These are phyloP conservation scores for Diaporthe amygdali DNA, from an alignment of 2,329 filamentous ascomycete species.

Conservation along the genomic window DNA sequence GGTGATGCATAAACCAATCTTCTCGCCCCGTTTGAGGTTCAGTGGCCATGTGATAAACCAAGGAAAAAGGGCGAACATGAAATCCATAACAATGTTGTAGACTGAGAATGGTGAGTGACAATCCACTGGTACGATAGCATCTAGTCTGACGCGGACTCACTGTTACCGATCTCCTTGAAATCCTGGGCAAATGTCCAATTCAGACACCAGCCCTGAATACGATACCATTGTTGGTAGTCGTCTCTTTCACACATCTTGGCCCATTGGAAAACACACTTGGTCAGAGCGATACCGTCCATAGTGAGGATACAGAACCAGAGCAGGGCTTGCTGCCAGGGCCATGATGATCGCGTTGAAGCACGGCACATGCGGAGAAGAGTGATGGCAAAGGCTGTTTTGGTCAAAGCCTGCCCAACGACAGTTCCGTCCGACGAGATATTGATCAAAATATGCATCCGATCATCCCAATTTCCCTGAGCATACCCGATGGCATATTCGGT, in stretches of 20 bases:
- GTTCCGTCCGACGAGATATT: constrained; percentile 45
- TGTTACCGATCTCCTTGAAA: constrained; percentile 57
- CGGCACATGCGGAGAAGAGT: constrained; percentile 45
- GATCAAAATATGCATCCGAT: constrained; percentile 59
- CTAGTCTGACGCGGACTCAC: constrained; percentile 37
- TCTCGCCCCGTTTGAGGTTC: constrained; percentile 53
- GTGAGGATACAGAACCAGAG: constrained; percentile 54
- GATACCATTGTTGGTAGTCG: constrained; percentile 52
- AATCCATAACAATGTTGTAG: constrained; percentile 60
- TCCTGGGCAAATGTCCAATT: constrained; percentile 41
- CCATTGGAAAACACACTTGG: constrained; percentile 56
- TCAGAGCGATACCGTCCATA: constrained; percentile 54
- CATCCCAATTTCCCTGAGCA: constrained; percentile 51
- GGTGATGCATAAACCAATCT: constrained; percentile 53
- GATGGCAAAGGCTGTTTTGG: constrained; percentile 44
- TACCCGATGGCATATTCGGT: constrained; percentile 55
- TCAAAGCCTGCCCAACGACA: constrained; percentile 40
- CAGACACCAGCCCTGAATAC: constrained; percentile 49
- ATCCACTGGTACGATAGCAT: no score
- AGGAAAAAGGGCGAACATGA: constrained; percentile 54
- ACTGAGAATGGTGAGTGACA: constrained; percentile 35
- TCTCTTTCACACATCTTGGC: constrained; percentile 48
- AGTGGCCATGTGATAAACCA: constrained; percentile 55
- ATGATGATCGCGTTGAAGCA: constrained; percentile 31
- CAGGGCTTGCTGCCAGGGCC: constrained; percentile 44